Base-by-base conservation (phyloP, 2,329 filamentous ascomycete species). In the Arthroderma uncinatum region DNA sequence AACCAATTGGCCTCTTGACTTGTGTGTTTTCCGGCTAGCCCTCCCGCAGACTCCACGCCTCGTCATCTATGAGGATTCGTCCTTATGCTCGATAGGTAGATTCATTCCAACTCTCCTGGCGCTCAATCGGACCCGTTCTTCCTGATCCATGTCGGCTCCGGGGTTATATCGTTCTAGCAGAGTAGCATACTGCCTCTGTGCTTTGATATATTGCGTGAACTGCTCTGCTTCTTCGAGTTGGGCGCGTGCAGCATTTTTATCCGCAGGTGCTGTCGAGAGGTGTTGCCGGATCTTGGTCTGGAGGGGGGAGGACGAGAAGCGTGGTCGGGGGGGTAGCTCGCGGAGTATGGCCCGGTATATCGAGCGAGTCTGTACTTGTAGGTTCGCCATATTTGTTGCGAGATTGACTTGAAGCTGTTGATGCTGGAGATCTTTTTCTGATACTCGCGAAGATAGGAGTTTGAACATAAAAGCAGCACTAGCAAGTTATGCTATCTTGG, bases 111-210 rank as follows among this genome's bases (percentile, higher is more conserved):
- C 90, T 68, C 88, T 82, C 72, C 89, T 78, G 7, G 93, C 93
- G 56, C 87, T 87, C 75, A 96, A 75, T 58, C 89, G 76, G 42
- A 96, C 84, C 60, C 88, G 79, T 76, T 97, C 91, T 68, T 84
- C 79, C 73, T 94, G 84, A 69, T 86, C 83, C 85, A 95, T 88
- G 63, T 82, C 82, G 83, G 94, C 89, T 16, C 91, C 90, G 0
- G 90, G 90, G 71, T 97, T 97, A 74, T 98, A 97, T 64, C 91
- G 80, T 73, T 96, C 91, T 37, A 97, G 71, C 44, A 97, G 75
- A 14, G 82, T 85, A 25, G 82, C 80, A 70, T 97, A 96, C 68
- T 82, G 82, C 55, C 91, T 79, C 76, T 98, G 93, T n/a, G 91
- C 85, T 64, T 82, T 82, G 19, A 93, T 79, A 69, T 95, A 97